phyloP scores from a whole-genome alignment of 2,329 filamentous ascomycete genomes.

The Capronia americana region DNA sequence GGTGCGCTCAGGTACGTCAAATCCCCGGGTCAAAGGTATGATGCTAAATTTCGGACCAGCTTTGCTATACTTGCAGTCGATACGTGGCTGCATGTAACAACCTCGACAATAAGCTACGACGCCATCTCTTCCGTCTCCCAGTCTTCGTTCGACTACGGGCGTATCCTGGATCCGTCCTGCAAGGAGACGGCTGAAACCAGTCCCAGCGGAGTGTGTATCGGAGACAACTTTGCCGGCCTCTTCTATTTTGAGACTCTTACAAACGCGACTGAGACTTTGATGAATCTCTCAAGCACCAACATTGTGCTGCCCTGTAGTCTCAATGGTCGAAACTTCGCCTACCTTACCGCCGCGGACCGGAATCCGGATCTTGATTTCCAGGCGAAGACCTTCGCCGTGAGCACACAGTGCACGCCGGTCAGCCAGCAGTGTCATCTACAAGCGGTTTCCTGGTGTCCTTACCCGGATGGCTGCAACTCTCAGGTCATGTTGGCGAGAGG shows the following conservation, averaged over 20 bases:
- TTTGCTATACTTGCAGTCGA: conserved; percentile 7
- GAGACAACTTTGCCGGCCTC: neutral
- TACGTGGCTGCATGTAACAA: conserved; percentile 5
- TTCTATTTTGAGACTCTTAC: neutral
- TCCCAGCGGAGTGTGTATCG: neutral
- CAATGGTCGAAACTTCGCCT: neutral
- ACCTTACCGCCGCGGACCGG: neutral
- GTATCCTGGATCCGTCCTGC: neutral
- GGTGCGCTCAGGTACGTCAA: neutral
- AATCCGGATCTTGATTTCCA: conserved; percentile 5
- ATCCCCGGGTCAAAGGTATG: neutral
- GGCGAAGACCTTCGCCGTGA: neutral
- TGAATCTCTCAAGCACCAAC: conserved; percentile 7
- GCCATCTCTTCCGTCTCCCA: neutral
- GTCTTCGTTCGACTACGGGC: neutral
- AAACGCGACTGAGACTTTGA: neutral
- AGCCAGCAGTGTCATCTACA: neutral
- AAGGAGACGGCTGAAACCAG: neutral
- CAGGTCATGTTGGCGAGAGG: neutral
- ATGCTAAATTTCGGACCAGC: neutral
- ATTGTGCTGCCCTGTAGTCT: neutral
- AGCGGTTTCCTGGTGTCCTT: neutral
- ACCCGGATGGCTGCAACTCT: neutral
- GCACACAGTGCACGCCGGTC: neutral
- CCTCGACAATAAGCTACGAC: neutral